These are phyloP conservation scores for Penicillium crystallinum DNA, from an alignment of 495 filamentous ascomycete species.

Conservation along the genomic window DNA sequence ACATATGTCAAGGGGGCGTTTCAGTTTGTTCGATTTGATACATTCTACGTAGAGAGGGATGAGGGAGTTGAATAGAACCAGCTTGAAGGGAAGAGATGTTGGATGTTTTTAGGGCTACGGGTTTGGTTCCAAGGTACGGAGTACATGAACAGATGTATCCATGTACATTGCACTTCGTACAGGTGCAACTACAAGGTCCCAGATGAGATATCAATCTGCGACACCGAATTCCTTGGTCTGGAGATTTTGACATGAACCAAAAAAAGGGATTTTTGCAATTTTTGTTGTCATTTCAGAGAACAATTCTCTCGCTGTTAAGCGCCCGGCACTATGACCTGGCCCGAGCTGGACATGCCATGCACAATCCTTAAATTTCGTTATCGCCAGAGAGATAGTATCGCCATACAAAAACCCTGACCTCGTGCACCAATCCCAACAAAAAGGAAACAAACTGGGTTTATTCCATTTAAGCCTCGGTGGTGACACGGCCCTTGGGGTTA, in stretches of 20 bases:
- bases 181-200: background rate
- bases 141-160: too few relatives aligned
- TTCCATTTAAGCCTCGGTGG: conserved; percentile 81
- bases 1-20: background rate
- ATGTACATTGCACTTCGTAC: background rate
- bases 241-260: conserved; percentile 2
- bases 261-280: conserved; percentile 23
- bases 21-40: background rate
- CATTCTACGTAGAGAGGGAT: too few relatives aligned
- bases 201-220: conserved; percentile 1
- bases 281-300: conserved; percentile 35
- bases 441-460: conserved; percentile 30
- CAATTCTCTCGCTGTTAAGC: conserved; percentile 24
- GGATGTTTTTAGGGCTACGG: conserved; percentile 1
- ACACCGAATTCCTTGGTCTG: background rate
- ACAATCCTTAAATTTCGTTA: conserved; percentile 35
- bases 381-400: conserved; percentile 31
- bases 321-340: conserved; percentile 26
- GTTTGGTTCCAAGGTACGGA: background rate
- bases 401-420: conserved; percentile 30
- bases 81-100: background rate
- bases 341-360: conserved; percentile 30
- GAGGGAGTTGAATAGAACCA: too few relatives aligned
- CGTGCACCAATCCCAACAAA: conserved; percentile 21
- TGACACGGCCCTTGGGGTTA: conserved; percentile 97